These are phyloP conservation scores for Zygoascus bituminiphila DNA, from an alignment of 805 yeast species.

Conservation along the genomic window DNA sequence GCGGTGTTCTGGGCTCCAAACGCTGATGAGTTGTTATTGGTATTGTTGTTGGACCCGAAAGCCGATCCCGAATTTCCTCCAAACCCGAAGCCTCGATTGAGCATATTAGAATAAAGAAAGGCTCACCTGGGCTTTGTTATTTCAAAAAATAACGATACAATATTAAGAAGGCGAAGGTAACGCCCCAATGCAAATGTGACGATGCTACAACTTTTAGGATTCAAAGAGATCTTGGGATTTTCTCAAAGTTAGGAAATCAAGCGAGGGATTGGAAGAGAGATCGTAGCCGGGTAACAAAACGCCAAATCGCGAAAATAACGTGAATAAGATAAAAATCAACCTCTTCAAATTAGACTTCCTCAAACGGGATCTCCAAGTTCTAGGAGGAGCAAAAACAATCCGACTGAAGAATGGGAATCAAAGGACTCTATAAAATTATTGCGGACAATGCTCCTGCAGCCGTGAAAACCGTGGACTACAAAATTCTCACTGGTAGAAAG, in stretches of 20 bases:
- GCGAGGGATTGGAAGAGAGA: background rate
- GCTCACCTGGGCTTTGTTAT: too few species aligned
- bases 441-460: slow-evolving; percentile 87
- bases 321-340: background rate
- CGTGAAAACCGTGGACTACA: slow-evolving; percentile 68
- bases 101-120: too few species aligned
- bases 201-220: too few species aligned
- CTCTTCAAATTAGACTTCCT: slow-evolving; percentile 2
- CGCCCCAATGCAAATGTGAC: too few species aligned
- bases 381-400: background rate
- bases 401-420: slow-evolving; percentile 26
- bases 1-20: slow-evolving; percentile 14
- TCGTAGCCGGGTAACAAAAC: slow-evolving; percentile 4
- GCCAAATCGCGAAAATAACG: slow-evolving; percentile 5
- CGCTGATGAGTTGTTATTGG: slow-evolving; percentile 5
- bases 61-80: slow-evolving; percentile 22
- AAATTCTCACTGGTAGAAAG: slow-evolving; percentile 82
- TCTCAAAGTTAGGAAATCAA: too few species aligned
- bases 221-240: too few species aligned
- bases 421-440: slow-evolving; percentile 70
- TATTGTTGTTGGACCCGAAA: slow-evolving; percentile 17
- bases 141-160: too few species aligned
- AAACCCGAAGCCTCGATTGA: slow-evolving; percentile 18
- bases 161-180: too few species aligned
- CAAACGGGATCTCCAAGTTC: background rate